phyloP scores from a whole-genome alignment of 2,329 filamentous ascomycete genomes.

The Paraconiothyrium sp. region DNA sequence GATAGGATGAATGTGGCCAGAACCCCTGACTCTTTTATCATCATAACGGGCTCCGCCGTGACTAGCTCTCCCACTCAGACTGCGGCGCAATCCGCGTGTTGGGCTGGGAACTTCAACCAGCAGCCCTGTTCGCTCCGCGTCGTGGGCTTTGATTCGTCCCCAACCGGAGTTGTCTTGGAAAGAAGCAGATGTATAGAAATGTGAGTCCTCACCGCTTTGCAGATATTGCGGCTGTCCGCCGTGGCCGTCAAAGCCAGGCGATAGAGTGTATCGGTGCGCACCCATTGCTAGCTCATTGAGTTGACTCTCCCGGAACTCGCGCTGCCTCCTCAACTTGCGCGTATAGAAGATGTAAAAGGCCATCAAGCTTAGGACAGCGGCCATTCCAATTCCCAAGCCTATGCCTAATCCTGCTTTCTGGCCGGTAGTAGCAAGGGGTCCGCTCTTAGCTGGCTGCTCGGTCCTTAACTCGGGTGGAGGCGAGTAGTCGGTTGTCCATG shows the following conservation, averaged over 20 bases:
- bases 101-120: conserved; percentile 60
- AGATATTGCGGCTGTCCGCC: conserved; percentile 51
- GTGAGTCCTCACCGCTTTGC: conserved; percentile 35
- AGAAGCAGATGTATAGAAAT: conserved; percentile 36
- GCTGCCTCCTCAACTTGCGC: conserved; percentile 51
- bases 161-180: conserved; percentile 42
- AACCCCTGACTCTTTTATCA: conserved; percentile 59
- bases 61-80: conserved; percentile 44
- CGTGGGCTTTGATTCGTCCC: conserved; percentile 40
- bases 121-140: conserved; percentile 57
- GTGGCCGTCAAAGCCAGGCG: conserved; percentile 45
- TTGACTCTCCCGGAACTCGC: conserved; percentile 62
- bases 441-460: conserved; percentile 29
- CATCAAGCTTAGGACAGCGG: conserved; percentile 53
- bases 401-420: conserved; percentile 58
- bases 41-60: conserved; percentile 56
- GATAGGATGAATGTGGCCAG: conserved; percentile 69
- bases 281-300: conserved; percentile 62
- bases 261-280: conserved; percentile 57
- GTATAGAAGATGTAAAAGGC: conserved; percentile 60
- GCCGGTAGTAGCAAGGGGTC: conserved; percentile 53
- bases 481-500: conserved; percentile 67
- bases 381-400: conserved; percentile 56
- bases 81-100: conserved; percentile 57
- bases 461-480: conserved; percentile 51